Conservation (phyloP, 371 early-diverging fungal genomes). For the Thermomucor indicae-seudaticae region DNA sequence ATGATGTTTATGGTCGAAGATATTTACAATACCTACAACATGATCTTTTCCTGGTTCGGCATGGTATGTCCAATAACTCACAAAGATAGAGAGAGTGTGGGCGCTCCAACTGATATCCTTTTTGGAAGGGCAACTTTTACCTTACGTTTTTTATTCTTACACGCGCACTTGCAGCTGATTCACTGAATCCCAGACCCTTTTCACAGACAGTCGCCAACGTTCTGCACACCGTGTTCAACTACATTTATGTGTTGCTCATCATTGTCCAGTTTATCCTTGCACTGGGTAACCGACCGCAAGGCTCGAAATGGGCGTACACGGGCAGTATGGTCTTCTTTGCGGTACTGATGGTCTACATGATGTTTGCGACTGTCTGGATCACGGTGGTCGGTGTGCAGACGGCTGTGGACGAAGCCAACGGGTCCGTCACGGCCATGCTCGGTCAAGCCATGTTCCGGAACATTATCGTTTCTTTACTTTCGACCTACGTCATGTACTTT, state of each 20-base stretch:
- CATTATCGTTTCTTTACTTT: slow-evolving; percentile 53
- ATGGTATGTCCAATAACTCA: slow-evolving; percentile 38
- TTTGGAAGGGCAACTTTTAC: slow-evolving; percentile 63
- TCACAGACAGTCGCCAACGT: slow-evolving; percentile 29
- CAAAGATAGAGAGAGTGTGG: too few relatives aligned
- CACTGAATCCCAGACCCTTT: slow-evolving; percentile 37
- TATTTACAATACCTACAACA: slow-evolving; percentile 65
- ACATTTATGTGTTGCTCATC: slow-evolving; percentile 60
- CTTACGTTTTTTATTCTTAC: slow-evolving; percentile 68
- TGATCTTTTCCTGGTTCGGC: slow-evolving; percentile 77
- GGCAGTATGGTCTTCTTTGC: slow-evolving; percentile 38
- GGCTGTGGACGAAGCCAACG: slow-evolving; percentile 18
- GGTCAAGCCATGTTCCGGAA: slow-evolving; percentile 44
- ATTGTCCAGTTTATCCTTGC: slow-evolving; percentile 65
- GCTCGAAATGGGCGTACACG: slow-evolving; percentile 67
- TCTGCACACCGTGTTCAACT: slow-evolving; percentile 46
- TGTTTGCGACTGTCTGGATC: slow-evolving; percentile 54
- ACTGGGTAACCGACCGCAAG: slow-evolving; percentile 83
- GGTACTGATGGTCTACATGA: slow-evolving; percentile 68
- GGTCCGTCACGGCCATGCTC: slow-evolving; percentile 19
- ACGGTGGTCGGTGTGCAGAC: slow-evolving; percentile 37
- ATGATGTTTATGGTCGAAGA: slow-evolving; percentile 64
- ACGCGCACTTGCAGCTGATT: slow-evolving; percentile 18
- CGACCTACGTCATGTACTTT: slow-evolving; percentile 67
- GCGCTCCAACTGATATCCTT: too few relatives aligned